Evolutionary conservation across 2,329 filamentous ascomycete genomes (phyloP), one percentile per base, ranked within the genome.

Genomic region (Xylariales sp.): DNA sequence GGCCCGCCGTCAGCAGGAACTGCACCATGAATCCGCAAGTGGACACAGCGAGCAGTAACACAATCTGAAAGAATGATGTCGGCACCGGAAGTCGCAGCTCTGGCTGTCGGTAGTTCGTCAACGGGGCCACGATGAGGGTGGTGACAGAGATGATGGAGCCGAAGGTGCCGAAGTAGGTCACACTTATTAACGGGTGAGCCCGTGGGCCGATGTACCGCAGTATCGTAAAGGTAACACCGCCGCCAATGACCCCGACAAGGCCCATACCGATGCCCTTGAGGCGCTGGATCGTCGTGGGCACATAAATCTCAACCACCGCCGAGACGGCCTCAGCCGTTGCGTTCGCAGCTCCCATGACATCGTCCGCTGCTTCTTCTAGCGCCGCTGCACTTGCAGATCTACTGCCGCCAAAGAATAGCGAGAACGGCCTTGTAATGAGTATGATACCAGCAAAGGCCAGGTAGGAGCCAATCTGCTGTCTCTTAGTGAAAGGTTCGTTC

Each of bases 21-120:
- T 95, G 90, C 76, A 91, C 85, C 16, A 84, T 58, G 54, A 95
- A 91, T 1, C 90, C 90, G 46, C 83, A 83, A 0, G 78, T 53
- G 0, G 85, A 87, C 4, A 95, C 66, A 25, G 82, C 75, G 1
- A 81, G 38, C 13, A 95, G 63, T 27, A 89, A 70, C 0, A 65
- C 57, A 83, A 85, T 91, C 54, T 90, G 68, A 37, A 61, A 62
- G 28, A 51, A 11, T 18, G 65, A 56, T 4, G 58, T 48, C 2
- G 69, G 66, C 19, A 69, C 52, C 2, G 57, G 60, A 48, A 75
- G 67, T 16, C 56, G 59, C 48, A 77, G 48, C 7, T 50, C 62
- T 5, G 71, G 73, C 45, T 74, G 69, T 16, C 56, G 61, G 33
- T 74, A 54, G 42, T 66, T 51, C 33, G 69, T 57, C n/a, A 58